Conservation (phyloP, 2,329 filamentous ascomycete genomes). For the Lachnellula hyalina region DNA sequence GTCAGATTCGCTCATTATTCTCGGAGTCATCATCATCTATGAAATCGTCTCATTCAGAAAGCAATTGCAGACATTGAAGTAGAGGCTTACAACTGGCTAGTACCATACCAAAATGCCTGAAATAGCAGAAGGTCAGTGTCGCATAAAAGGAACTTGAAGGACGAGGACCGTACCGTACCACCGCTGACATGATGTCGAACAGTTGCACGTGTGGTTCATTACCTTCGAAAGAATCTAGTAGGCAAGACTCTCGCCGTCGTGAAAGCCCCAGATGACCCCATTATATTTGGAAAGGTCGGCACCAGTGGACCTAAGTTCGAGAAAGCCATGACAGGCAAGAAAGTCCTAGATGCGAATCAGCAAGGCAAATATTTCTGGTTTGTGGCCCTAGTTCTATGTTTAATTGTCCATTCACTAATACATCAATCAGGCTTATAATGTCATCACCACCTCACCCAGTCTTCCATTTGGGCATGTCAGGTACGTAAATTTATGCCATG, state of each 20-base stretch:
- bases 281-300: slow-evolving; percentile 86
- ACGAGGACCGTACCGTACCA: not conserved
- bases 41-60: not conserved
- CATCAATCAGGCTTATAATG: slow-evolving; percentile 56
- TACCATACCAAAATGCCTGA: slow-evolving; percentile 47
- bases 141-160: too few relatives aligned
- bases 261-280: slow-evolving; percentile 69
- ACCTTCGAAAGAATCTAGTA: slow-evolving; percentile 75
- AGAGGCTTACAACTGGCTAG: not conserved
- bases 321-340: slow-evolving; percentile 68
- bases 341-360: slow-evolving; percentile 63
- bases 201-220: slow-evolving; percentile 84
- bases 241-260: slow-evolving; percentile 72
- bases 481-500: slow-evolving; percentile 29
- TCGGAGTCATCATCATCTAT: not conserved
- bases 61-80: not conserved
- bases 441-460: slow-evolving; percentile 74
- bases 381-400: not conserved
- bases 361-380: slow-evolving; percentile 98
- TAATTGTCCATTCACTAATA: not conserved
- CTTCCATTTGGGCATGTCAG: slow-evolving; percentile 78
- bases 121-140: slow-evolving; percentile 50
- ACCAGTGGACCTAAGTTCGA: slow-evolving; percentile 72
- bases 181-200: slow-evolving; percentile 2
- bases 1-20: not conserved